Base-by-base conservation (phyloP, 805 yeast species). In the Henningerozyma blattae region DNA sequence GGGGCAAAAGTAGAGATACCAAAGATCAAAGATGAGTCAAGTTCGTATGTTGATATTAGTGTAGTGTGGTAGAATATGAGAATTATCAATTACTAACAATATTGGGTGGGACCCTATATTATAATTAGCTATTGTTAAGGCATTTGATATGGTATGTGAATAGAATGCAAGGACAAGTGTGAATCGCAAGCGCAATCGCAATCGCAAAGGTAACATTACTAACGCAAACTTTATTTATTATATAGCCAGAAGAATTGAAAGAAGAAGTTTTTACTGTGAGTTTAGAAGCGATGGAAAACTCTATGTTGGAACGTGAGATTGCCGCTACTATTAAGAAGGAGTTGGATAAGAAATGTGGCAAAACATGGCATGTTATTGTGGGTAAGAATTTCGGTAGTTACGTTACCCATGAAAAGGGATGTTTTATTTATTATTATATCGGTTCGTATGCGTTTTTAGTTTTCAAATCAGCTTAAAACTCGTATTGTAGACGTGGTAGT, bases 311-410 rank as follows among this genome's bases (percentile, higher is more conserved):
- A 33, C 40, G 59, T 17, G 89, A 80, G 34, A 61, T 79, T 25
- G 87, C 91, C 13, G 67, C 75, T 0, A 62, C 58, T 35, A 56
- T 80, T 39, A 82, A 81, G 59, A 76, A 77, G 44, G 64, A 65
- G 32, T 54, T 80, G 54, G 91, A 81, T 50, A 65, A 67, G 31
- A 54, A 64, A 30, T 70, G 65, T 38, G 89, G 87, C 0, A 68
- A 75, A 19, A 72, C 83, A 27, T 82, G 91, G 93, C 89, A 82
- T 52, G 83, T 78, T 3, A 68, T 82, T 32, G 86, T 79, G 34
- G 93, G 91, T 9, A 77, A 72, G 53, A 76, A 75, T 45, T 82
- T 81, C 56, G 89, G 91, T 3, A 70, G 80, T 32, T 79, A 76
- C 50, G 85, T 82, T 15, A 77, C 87, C 10, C 91, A 82, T 49